phyloP scores from a whole-genome alignment of 2,329 filamentous ascomycete species.

The Chaetoscypha palmicola region DNA sequence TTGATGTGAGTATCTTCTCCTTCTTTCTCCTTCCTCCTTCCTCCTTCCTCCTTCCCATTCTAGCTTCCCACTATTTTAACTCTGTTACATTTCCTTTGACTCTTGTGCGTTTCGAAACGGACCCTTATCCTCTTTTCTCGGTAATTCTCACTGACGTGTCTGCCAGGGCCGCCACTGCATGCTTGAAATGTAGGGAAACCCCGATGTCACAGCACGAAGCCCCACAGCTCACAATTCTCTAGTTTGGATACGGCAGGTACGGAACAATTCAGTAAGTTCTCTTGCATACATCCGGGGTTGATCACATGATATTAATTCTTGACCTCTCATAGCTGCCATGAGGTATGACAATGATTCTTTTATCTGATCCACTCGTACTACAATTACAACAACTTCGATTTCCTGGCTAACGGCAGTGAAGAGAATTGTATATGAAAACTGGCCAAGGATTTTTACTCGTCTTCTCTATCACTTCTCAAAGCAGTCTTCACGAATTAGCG shows the following conservation, averaged over 20 bases:
- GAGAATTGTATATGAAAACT: constrained; percentile 69
- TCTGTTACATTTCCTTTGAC: background rate
- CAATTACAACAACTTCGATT: background rate
- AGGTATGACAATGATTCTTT: constrained; percentile 36
- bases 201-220: constrained; percentile 1
- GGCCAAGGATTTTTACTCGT: constrained; percentile 70
- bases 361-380: background rate
- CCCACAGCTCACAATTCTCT: constrained; percentile 14
- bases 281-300: background rate
- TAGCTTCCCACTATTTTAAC: too few species aligned
- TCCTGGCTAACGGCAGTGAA: constrained; percentile 20
- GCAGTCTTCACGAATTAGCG: constrained; percentile 61
- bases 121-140: background rate
- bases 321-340: constrained; percentile 42
- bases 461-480: constrained; percentile 65
- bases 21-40: too few species aligned
- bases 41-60: too few species aligned
- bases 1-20: constrained; percentile 51
- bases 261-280: constrained; percentile 63
- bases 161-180: constrained; percentile 63
- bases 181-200: constrained; percentile 55
- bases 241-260: constrained; percentile 67
- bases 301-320: constrained; percentile 24
- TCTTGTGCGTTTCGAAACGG: background rate
- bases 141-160: constrained; percentile 9